Evolutionary conservation across 176 grass and related monocot species (phyloP), one percentile per base, ranked within the genome.

Genomic region (Saccharum officinarum): DNA sequence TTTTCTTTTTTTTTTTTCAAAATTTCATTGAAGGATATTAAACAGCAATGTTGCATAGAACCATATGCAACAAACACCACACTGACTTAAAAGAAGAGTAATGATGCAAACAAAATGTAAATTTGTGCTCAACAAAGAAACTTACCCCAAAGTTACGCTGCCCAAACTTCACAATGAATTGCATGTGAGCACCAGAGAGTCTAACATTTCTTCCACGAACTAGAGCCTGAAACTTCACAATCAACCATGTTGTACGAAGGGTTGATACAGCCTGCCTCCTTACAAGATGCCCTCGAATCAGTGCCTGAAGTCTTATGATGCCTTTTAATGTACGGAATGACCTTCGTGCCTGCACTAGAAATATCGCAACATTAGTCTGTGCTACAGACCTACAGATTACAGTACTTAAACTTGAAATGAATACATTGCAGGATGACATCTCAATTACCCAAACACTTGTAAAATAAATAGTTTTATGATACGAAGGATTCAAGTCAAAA

Each of bases 221-320:
- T 79, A 95, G 14, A 78, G 97, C 84, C 83, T 98, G 97, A 66
- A 95, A 76, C 83, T 90, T 95, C 66, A 95, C 78, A 75, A 98
- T 92, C 49, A 87, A 52, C 86, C 84, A 89, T 50, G 91, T 92
- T 75, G 86, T 69, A 79, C 14, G 87, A 80, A 98, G 91, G 42
- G 97, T 94, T 72, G 88, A 83, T 87, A 89, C 81, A 82, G 93
- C 93, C 68, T 98, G 97, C 76, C 97, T 88, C 84, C 97, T 91
- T 49, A 98, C 97, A 88, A 98, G 91, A 88, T 95, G 91, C 30
- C 97, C 97, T 31, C 93, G 89, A 79, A 95, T 95, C 84, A 98
- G 78, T 64, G 97, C 91, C 75, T 98, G 97, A 41, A 98, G 78
- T 89, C 93, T 95, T 83, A 98, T 94, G 74, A 98, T 98, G 69